These are phyloP conservation scores for Saccharomycopsis hybrid DNA, from an alignment of 1,139 yeast genomes.

Conservation along the genomic window DNA sequence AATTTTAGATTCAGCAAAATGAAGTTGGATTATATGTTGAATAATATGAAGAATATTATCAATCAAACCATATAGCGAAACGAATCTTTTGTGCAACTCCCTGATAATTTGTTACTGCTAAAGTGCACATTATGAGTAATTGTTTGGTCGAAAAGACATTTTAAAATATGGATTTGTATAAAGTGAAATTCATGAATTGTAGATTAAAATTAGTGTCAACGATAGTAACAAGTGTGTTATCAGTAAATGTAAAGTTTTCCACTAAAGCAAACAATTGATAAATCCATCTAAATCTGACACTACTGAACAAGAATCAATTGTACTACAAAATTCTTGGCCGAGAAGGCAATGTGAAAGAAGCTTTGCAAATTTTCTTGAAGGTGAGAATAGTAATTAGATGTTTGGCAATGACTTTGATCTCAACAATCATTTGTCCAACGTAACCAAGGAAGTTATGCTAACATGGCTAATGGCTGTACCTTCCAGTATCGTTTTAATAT, in stretches of 20 bases:
- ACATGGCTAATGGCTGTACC: slow-evolving; percentile 19
- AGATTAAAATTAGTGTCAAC: slow-evolving; percentile 20
- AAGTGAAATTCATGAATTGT: slow-evolving; percentile 38
- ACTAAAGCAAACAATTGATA: too few species aligned
- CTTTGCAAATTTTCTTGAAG: slow-evolving; percentile 29
- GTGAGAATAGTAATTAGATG: neutral
- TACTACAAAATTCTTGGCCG: slow-evolving; percentile 35
- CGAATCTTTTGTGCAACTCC: slow-evolving; percentile 65
- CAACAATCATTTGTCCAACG: slow-evolving; percentile 14
- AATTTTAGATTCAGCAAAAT: slow-evolving; percentile 31
- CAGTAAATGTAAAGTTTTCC: slow-evolving; percentile 24
- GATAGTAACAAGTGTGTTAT: slow-evolving; percentile 2
- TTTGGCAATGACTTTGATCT: slow-evolving; percentile 5
- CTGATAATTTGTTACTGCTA: slow-evolving; percentile 45
- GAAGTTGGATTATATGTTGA: slow-evolving; percentile 22
- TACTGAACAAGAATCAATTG: slow-evolving; percentile 23
- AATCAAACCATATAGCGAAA: slow-evolving; percentile 50
- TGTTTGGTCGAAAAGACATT: slow-evolving; percentile 53
- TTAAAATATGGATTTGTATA: slow-evolving; percentile 38
- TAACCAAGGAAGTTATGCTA: slow-evolving; percentile 14
- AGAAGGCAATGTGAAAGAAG: slow-evolving; percentile 30
- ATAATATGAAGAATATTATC: slow-evolving; percentile 29
- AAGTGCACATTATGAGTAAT: slow-evolving; percentile 49
- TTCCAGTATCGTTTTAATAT: slow-evolving; percentile 36
- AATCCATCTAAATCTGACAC: slow-evolving; percentile 25